Base-by-base conservation (phyloP, 2,329 filamentous ascomycete species). In the Aureobasidium sp. region DNA sequence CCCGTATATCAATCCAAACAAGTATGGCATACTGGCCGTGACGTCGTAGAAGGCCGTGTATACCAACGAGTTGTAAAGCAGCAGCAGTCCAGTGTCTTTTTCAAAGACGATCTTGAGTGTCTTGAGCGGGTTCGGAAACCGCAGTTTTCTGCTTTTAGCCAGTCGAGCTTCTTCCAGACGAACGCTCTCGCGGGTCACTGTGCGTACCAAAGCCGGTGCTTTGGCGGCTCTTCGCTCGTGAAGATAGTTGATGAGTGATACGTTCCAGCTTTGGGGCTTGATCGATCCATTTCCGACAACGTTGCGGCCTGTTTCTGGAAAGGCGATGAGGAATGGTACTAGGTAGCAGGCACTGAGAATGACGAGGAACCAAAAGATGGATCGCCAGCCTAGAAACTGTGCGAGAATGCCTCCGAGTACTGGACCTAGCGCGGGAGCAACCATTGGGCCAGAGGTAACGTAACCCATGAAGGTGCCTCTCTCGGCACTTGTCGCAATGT, bases 41-140 rank as follows among this genome's bases (percentile, higher is more conserved):
- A 77, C 65, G 34, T 70, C 70, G 60, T 76, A 75, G 63, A 73
- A 77, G 3, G 68, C 70, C 3, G 72, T 72, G 58, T 77, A 79
- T 25, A 76, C 63, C 47, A 70, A 59, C 53, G 56, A 64, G 58
- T 60, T 66, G 22, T 66, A 67, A 37, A 69, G 56, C 17, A 68
- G 64, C 3, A 66, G 61, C 6, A 74, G 64, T 19, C 68, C 66
- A 27, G 67, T 66, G 52, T 70, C 69, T 54, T 71, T 71, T 47
- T 73, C 64, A 4, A 60, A 51, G 27, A 74, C 59, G 25, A 76
- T 65, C 6, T 60, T 58, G 22, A 76, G 60, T 0, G 70, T 68
- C 21, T 65, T 63, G 4, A 74, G 56, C 0, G 74, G 73, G 53
- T 76, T 77, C 1, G 74, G 74, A 24, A 72, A 69, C 2, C 64